These are phyloP conservation scores for Leccinum rimulosum DNA, from an alignment of 768 basidiomycete species.

Conservation along the genomic window DNA sequence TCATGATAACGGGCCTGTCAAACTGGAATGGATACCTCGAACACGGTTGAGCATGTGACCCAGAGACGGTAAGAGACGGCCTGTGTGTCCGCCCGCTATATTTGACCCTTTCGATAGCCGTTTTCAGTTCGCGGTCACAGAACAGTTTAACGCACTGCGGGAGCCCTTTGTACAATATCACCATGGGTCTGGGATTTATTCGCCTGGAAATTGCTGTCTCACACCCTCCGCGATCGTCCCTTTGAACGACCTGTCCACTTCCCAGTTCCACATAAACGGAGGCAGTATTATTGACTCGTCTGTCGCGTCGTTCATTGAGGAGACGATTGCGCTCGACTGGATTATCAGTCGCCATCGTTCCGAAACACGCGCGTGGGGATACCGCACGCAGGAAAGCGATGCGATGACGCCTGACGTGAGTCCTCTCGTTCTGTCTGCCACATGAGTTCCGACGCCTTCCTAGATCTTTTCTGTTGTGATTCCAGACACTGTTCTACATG, in stretches of 20 bases:
- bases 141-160: background rate
- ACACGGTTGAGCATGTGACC: background rate
- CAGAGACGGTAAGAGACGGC: background rate
- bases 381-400: no score
- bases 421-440: no score
- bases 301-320: no score
- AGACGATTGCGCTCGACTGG: no score
- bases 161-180: background rate
- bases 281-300: conserved; percentile 8
- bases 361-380: no score
- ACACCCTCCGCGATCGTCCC: background rate
- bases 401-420: no score
- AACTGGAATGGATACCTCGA: no score
- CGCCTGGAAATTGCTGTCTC: background rate
- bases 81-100: background rate
- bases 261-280: background rate
- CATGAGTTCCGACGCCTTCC: no score
- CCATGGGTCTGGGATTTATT: background rate
- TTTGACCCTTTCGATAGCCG: background rate
- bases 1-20: no score
- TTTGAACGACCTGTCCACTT: background rate
- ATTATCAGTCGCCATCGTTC: no score
- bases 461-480: no score
- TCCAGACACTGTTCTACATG: no score
- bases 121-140: background rate